phyloP scores from a whole-genome alignment of 2,329 filamentous ascomycete species.

The Orbilia ellipsospora region DNA sequence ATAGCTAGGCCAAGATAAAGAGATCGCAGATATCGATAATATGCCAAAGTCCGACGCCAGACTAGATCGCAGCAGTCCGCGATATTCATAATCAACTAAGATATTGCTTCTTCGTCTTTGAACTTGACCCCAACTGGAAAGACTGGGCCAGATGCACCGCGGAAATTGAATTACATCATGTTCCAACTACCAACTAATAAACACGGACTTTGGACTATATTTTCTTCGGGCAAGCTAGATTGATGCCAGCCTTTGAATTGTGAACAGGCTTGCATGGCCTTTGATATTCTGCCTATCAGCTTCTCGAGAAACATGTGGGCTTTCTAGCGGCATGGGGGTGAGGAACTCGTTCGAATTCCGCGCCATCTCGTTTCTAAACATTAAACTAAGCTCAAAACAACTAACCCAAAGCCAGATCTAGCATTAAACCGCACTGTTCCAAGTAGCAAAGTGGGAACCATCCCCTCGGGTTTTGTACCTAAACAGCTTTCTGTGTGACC shows the following conservation, averaged over 20 bases:
- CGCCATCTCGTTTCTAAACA: constrained; percentile 8
- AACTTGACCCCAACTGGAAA: neutral
- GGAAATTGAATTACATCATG: constrained; percentile 31
- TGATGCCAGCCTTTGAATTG: constrained; percentile 30
- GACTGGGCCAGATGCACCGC: constrained; percentile 13
- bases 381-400: constrained; percentile 27
- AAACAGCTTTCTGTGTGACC: constrained; percentile 35
- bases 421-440: constrained; percentile 24
- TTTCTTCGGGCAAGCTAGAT: constrained; percentile 32
- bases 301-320: constrained; percentile 35
- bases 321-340: constrained; percentile 11
- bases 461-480: constrained; percentile 47
- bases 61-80: neutral
- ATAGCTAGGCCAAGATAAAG: no score
- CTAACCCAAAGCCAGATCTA: constrained; percentile 22
- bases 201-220: constrained; percentile 50
- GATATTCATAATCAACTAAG: neutral
- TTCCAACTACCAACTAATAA: constrained; percentile 27
- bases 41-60: no score
- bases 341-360: constrained; percentile 20
- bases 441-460: constrained; percentile 32
- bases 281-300: constrained; percentile 42
- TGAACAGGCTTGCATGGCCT: constrained; percentile 43
- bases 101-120: neutral
- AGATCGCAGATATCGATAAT: no score